A percentile compares a stretch with the other conserved stretches of the same genome.
Evolutionary conservation across 2,329 filamentous ascomycete species (phyloP).

Genomic region (Cadophora malorum): DNA sequence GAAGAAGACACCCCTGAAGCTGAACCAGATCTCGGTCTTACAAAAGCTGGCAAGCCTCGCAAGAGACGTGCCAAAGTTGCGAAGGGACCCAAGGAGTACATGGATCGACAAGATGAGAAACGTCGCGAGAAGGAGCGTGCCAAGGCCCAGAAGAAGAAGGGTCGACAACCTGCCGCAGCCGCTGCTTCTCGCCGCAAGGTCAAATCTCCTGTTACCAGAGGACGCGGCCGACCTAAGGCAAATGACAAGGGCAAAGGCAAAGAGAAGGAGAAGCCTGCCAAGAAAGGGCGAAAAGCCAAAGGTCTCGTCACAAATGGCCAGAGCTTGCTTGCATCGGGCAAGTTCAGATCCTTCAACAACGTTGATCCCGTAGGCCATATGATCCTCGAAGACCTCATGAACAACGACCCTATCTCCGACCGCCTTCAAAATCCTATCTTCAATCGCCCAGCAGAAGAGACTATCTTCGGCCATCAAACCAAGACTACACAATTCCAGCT

Average conservation of each 20-base stretch:
- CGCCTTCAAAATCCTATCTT: constrained; percentile 36
- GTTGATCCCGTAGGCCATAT: constrained; percentile 33
- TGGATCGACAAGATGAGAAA: constrained; percentile 22
- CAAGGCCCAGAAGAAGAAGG: constrained; percentile 35
- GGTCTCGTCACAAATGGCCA: constrained; percentile 17
- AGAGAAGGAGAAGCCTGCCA: constrained; percentile 17
- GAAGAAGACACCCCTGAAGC: constrained; percentile 22
- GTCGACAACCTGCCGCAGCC: background rate
- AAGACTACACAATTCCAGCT: constrained; percentile 40
- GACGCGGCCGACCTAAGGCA: constrained; percentile 15
- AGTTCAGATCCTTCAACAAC: constrained; percentile 12
- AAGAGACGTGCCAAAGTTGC: constrained; percentile 34
- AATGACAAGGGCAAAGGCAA: constrained; percentile 27
- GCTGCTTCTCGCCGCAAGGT: background rate
- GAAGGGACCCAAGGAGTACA: constrained; percentile 34
- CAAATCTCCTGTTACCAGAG: constrained; percentile 12
- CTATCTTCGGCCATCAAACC: constrained; percentile 27
- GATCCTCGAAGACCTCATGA: constrained; percentile 35
- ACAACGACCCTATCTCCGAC: constrained; percentile 36
- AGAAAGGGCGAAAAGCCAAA: constrained; percentile 22
- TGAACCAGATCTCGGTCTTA: constrained; percentile 16
- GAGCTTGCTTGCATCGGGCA: constrained; percentile 17
- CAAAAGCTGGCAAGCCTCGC: constrained; percentile 32
- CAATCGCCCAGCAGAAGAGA: constrained; percentile 31
- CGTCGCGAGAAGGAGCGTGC: constrained; percentile 33